A percentile compares a stretch with the other conserved stretches of the same genome.
phyloP scores from a whole-genome alignment of 164 flowering plant genomes.

The Houttuynia cordata region DNA sequence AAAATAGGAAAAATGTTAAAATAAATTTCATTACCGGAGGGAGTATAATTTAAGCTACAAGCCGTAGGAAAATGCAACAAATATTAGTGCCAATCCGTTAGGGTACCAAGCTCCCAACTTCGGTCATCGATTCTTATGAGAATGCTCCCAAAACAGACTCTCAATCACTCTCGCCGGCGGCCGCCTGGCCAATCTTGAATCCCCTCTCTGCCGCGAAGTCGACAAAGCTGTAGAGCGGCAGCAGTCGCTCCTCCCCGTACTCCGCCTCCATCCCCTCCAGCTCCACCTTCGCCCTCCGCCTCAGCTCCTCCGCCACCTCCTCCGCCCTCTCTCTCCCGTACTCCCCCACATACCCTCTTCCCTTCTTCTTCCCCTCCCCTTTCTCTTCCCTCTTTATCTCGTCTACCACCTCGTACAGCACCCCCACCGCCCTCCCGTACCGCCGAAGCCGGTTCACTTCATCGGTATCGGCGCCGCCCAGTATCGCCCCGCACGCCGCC shows the following conservation, averaged over 20 bases:
- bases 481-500: constrained; percentile 78
- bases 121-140: too few species aligned
- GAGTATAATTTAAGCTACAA: too few species aligned
- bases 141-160: too few species aligned
- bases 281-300: constrained; percentile 52
- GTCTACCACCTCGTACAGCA: constrained; percentile 67
- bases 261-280: constrained; percentile 40
- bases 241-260: constrained; percentile 47
- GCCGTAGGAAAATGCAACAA: too few species aligned
- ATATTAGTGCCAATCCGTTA: too few species aligned
- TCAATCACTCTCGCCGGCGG: not conserved
- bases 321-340: constrained; percentile 66
- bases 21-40: too few species aligned
- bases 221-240: constrained; percentile 71
- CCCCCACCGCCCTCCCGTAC: constrained; percentile 86
- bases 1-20: too few species aligned
- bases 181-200: constrained; percentile 29
- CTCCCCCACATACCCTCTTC: constrained; percentile 37
- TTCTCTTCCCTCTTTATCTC: constrained; percentile 41
- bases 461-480: constrained; percentile 68
- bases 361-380: constrained; percentile 9
- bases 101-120: too few species aligned
- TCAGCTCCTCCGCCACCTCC: constrained; percentile 60
- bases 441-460: constrained; percentile 54
- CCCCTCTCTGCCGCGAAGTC: constrained; percentile 81